phyloP scores from a whole-genome alignment of 225 moss, liverwort and hornwort species.

The Physcomitrium patens region DNA sequence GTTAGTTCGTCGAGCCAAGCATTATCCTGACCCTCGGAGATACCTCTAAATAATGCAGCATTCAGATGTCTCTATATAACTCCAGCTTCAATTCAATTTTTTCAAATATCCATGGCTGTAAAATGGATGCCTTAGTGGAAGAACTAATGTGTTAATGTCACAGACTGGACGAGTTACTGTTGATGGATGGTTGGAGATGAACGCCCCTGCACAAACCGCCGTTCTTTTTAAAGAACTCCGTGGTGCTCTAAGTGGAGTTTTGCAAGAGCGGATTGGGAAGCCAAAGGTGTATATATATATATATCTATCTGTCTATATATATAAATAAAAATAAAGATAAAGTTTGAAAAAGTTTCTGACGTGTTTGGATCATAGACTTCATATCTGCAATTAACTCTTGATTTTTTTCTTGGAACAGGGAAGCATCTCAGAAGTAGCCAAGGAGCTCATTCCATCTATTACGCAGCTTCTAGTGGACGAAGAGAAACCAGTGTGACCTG shows the following conservation, averaged over 20 bases:
- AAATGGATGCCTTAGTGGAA: background rate
- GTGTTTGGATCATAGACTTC: constrained; percentile 2
- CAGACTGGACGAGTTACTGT: constrained; percentile 96
- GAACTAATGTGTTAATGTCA: constrained; percentile 22
- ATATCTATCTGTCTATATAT: too few relatives aligned
- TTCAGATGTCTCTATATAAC: background rate
- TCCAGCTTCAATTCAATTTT: constrained; percentile 1
- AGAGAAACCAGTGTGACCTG: constrained; percentile 62
- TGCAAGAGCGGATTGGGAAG: constrained; percentile 85
- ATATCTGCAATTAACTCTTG: constrained; percentile 6
- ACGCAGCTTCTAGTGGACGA: constrained; percentile 87
- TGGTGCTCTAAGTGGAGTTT: constrained; percentile 70
- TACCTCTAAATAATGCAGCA: constrained; percentile 1
- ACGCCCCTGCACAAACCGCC: constrained; percentile 94
- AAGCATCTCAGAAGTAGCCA: constrained; percentile 69
- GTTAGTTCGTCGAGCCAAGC: background rate
- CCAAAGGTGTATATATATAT: constrained; percentile 62
- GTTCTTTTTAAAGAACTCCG: constrained; percentile 94
- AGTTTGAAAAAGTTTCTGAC: background rate
- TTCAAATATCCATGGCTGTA: constrained; percentile 14
- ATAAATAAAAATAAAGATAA: background rate
- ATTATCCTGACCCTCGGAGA: background rate
- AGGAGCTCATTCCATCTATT: constrained; percentile 88
- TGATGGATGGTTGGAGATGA: constrained; percentile 98
- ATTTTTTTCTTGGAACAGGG: constrained; percentile 56